These are phyloP conservation scores for Cystobasidium pallidum DNA, from an alignment of 1,284 basidiomycete genomes.

Conservation along the genomic window DNA sequence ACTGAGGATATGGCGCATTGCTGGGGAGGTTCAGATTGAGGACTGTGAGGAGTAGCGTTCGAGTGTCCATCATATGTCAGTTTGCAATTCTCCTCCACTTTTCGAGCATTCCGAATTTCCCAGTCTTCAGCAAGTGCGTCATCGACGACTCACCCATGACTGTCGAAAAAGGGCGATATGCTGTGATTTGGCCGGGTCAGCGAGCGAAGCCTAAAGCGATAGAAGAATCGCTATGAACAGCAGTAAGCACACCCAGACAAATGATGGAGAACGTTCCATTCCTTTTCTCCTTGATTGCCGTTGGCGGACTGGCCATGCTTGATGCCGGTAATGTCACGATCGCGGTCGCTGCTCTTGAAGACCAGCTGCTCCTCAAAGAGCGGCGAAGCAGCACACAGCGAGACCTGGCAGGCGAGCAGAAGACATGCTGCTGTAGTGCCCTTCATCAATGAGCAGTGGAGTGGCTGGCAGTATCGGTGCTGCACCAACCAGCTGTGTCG, in stretches of 20 bases:
- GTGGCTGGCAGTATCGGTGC: no score
- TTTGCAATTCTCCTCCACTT: no score
- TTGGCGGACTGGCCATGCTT: no score
- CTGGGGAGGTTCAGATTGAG: slow-evolving; percentile 48
- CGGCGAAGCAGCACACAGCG: slow-evolving; percentile 7
- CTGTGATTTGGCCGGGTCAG: not conserved
- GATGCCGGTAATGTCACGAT: no score
- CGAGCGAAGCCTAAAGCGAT: no score
- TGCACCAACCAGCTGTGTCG: no score
- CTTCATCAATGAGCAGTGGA: not conserved
- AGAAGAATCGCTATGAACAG: no score
- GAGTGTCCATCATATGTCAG: no score
- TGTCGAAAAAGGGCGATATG: slow-evolving; percentile 39
- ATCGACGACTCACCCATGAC: slow-evolving; percentile 29
- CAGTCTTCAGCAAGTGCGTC: not conserved
- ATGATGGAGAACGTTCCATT: slow-evolving; percentile 41
- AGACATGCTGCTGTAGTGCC: slow-evolving; percentile 11
- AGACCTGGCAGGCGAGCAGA: not conserved
- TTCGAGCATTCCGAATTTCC: no score
- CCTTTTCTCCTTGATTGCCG: no score
- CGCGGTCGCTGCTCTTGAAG: slow-evolving; percentile 3
- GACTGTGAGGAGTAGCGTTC: no score
- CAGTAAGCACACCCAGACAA: slow-evolving; percentile 33
- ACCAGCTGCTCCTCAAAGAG: slow-evolving; percentile 10
- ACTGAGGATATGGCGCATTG: slow-evolving; percentile 50